Percentiles rank a stretch among this genome's conserved stretches.
Conservation (phyloP, 2,329 filamentous ascomycete species). For the Sarocladiaceae sp. region DNA sequence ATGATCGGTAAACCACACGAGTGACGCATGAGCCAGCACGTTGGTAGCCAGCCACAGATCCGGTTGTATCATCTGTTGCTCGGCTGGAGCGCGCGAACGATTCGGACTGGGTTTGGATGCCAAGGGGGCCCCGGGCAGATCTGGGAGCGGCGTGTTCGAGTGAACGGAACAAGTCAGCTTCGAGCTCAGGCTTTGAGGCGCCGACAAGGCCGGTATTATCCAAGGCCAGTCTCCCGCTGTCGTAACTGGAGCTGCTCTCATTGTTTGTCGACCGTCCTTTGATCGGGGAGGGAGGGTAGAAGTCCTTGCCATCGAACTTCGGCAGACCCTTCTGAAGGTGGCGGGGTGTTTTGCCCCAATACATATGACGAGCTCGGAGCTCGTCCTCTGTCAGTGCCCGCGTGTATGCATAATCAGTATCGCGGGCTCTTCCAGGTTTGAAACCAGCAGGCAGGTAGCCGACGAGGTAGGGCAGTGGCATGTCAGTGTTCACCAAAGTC, state of each 20-base stretch:
- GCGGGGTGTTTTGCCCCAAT: slow-evolving; percentile 54
- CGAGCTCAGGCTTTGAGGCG: background rate
- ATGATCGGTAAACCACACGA: slow-evolving; percentile 14
- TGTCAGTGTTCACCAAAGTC: background rate
- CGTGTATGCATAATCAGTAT: slow-evolving; percentile 49
- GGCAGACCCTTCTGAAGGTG: slow-evolving; percentile 49
- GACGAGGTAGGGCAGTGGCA: slow-evolving; percentile 46
- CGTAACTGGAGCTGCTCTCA: background rate
- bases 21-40: slow-evolving; percentile 19
- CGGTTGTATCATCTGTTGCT: slow-evolving; percentile 17
- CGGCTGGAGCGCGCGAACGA: slow-evolving; percentile 20
- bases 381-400: slow-evolving; percentile 57
- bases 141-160: background rate
- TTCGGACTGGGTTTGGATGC: slow-evolving; percentile 29
- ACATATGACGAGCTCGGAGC: slow-evolving; percentile 52
- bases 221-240: background rate
- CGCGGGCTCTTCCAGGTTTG: slow-evolving; percentile 33
- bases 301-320: slow-evolving; percentile 62
- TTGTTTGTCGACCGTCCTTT: slow-evolving; percentile 26
- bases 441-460: slow-evolving; percentile 45
- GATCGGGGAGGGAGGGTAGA: slow-evolving; percentile 53
- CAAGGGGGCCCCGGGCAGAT: slow-evolving; percentile 11
- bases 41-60: slow-evolving; percentile 15
- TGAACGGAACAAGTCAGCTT: slow-evolving; percentile 1
- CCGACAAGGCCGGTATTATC: background rate